Conservation (phyloP, 2,329 filamentous ascomycete genomes). For the Phyllosticta citriasiana region DNA sequence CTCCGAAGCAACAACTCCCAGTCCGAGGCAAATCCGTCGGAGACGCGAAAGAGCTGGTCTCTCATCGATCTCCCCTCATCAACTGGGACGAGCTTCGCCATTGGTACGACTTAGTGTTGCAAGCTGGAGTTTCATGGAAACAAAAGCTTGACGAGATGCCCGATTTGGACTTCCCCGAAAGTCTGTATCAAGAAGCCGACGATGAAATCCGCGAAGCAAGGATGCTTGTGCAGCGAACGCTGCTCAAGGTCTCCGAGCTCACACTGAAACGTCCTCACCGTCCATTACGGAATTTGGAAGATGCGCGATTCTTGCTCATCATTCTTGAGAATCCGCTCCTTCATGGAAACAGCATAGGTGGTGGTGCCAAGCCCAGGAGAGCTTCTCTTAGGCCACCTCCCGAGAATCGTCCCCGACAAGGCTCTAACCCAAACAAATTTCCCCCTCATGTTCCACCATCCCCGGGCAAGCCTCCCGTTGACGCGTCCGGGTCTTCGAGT, state of each 20-base stretch:
- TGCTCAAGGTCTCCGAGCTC: slow-evolving; percentile 71
- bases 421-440: slow-evolving; percentile 3
- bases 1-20: background rate
- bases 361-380: background rate
- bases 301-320: slow-evolving; percentile 69
- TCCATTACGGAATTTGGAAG: slow-evolving; percentile 55
- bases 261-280: slow-evolving; percentile 70
- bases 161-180: slow-evolving; percentile 36
- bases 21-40: background rate
- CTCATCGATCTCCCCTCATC: slow-evolving; percentile 55
- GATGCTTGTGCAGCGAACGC: slow-evolving; percentile 55
- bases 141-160: slow-evolving; percentile 42
- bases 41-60: slow-evolving; percentile 32
- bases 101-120: slow-evolving; percentile 65
- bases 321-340: slow-evolving; percentile 71
- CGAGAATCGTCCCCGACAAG: slow-evolving; percentile 4
- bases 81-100: slow-evolving; percentile 62
- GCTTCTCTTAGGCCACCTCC: background rate
- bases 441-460: background rate
- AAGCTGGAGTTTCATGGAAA: slow-evolving; percentile 59
- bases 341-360: slow-evolving; percentile 29
- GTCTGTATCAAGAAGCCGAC: slow-evolving; percentile 34
- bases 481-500: background rate
- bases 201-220: slow-evolving; percentile 51
- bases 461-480: background rate